Evolutionary conservation across 495 filamentous ascomycete genomes (phyloP), one percentile per base, ranked within the genome.

Genomic region (Aspergillus incahuasiensis): DNA sequence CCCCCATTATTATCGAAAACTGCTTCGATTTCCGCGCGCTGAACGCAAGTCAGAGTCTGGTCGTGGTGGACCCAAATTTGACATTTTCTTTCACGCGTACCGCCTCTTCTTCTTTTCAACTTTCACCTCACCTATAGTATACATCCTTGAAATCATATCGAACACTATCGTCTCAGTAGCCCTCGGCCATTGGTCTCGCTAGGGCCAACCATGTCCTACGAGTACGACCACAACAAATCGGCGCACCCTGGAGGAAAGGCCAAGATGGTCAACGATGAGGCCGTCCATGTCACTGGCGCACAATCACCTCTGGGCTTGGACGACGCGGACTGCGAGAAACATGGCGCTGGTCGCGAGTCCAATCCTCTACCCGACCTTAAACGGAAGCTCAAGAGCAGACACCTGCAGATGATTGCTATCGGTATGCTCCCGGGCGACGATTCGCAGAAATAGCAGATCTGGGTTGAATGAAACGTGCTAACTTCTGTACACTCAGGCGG

Each of bases 361-460:
- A 70, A 70, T 39, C 71, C 72, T 24, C 34, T 74, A 55, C 74
- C 74, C 3, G 69, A 77, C 44, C 65, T 77, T 53, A 74, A 86
- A 63, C 79, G 86, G 32, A 82, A 82, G 58, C 68, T 90, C 58
- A 87, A 88, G 72, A 84, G 81, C 24, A 74, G 86, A 41, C 86
- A 90, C 66, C 61, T 89, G 25, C 80, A 81, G 64, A 88, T 90
- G 85, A 89, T 90, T 76, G 86, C 86, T 9, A 81, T 89, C 40
- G 86, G 85, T 77, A 48, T 44, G 20, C 19, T 20, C 20, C 11
- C 28, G 72, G 3, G 63, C 41, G 9, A 16, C 19, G 19, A 12
- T 8, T 8, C 19, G 19, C 8, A 2, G 41, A 43, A 62, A 25
- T 78, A 79, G 9, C 9, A 16, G 15, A 2, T 11, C 15, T 21